Percentiles rank a stretch among this genome's conserved stretches.
Conservation (phyloP, 352 stramenopile species). For the Sclerospora graminicola region DNA sequence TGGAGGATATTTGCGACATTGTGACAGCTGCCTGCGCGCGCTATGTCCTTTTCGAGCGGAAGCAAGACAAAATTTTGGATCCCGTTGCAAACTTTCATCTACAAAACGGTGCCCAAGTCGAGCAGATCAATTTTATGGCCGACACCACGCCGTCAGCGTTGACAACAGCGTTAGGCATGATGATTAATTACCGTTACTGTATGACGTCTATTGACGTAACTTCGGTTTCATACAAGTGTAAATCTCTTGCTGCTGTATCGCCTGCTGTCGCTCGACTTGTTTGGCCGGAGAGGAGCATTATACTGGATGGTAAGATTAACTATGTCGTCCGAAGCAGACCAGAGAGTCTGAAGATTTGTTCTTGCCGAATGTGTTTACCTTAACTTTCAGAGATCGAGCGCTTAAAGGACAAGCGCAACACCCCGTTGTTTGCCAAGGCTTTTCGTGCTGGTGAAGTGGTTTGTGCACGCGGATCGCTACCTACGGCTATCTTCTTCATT, state of each 20-base stretch:
- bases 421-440: slow-evolving; percentile 61
- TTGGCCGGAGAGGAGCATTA: slow-evolving; percentile 34
- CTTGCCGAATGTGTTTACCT: neutral
- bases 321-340: neutral
- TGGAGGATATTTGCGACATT: slow-evolving; percentile 37
- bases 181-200: slow-evolving; percentile 86
- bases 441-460: slow-evolving; percentile 56
- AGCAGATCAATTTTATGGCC: slow-evolving; percentile 77
- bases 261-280: slow-evolving; percentile 43
- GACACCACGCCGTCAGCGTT: slow-evolving; percentile 45
- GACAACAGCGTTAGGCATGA: slow-evolving; percentile 44
- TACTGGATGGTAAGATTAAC: slow-evolving; percentile 48
- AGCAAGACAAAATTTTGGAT: slow-evolving; percentile 70
- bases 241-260: slow-evolving; percentile 53
- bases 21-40: slow-evolving; percentile 47
- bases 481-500: slow-evolving; percentile 73
- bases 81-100: slow-evolving; percentile 80
- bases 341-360: neutral
- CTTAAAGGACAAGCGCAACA: slow-evolving; percentile 51
- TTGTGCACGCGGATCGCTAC: slow-evolving; percentile 47
- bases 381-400: slow-evolving; percentile 17
- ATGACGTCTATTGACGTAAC: slow-evolving; percentile 73
- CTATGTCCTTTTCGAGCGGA: slow-evolving; percentile 77
- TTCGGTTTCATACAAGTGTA: slow-evolving; percentile 71
- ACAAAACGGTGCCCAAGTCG: slow-evolving; percentile 77